Evolutionary conservation across 192 early-diverging fungal genomes (phyloP), one percentile per base, ranked within the genome.

Genomic region (Backusella parvicylindrica): DNA sequence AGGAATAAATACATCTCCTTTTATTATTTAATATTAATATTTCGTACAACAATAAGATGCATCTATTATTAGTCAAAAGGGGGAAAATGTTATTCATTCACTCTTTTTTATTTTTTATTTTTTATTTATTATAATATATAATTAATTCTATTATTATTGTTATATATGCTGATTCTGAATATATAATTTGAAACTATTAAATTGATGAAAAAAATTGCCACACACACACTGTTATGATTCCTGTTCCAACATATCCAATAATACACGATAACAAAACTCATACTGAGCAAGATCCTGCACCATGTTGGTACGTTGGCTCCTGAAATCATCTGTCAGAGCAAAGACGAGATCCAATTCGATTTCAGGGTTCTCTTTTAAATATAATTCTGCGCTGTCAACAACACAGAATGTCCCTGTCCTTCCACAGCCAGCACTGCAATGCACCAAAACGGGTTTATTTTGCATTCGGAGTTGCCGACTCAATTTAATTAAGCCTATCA

Each of bases 391-490:
- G 16, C 38, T 35, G 49, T 71, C 70, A 41, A 96, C 79, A 0
- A 85, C 90, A 68, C 92, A 92, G 74, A 95, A 96, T 0, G 94
- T 90, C 15, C 95, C 95, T 9, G 94, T 96, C 32, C 95, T 84
- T 5, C 95, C 95, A 73, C 92, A 93, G 1, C 95, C 95, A 6
- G 95, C 95, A 70, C 89, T 91, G 76, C 95, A 97, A 75, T 97
- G 94, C 9, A 95, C 93, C 7, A 95, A 79, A 68, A 91, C 86
- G 0, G 95, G 95, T 6, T 23, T 26, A 6, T 21, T 63, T 31
- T 6, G 30, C 1, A 16, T 28, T 67, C 66, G 65, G 0, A 32
- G 40, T 23, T 82, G 70, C 16, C 76, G 72, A 6, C 71, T 50
- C 15, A 88, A 75, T 49, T 79, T 37, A 31, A 89, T 81, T 6